Percentiles rank a stretch among this genome's conserved stretches.
phyloP scores from a whole-genome alignment of 2,329 filamentous ascomycete species.

The Colletotrichum nymphaeae region DNA sequence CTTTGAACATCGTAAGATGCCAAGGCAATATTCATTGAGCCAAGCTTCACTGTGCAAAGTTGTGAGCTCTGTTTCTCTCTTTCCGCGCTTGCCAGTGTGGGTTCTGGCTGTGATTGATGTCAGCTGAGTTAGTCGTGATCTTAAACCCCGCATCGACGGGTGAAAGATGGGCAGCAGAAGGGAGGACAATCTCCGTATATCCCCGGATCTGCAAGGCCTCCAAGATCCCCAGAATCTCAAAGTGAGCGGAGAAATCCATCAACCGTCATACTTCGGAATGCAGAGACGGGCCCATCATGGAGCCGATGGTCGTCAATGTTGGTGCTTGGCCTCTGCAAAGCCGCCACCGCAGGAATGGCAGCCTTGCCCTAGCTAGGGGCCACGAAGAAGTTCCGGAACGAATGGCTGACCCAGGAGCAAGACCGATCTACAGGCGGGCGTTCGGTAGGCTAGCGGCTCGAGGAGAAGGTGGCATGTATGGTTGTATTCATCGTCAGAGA shows the following conservation, averaged over 20 bases:
- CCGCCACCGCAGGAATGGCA: background rate
- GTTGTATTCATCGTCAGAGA: background rate
- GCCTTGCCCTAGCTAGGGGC: background rate
- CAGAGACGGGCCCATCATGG: background rate
- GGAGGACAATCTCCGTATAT: conserved; percentile 12
- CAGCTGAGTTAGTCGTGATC: background rate
- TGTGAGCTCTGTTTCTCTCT: background rate
- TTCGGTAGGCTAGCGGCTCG: background rate
- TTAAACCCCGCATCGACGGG: background rate
- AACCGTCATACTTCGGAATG: background rate
- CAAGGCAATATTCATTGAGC: conserved; percentile 11
- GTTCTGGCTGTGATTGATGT: background rate
- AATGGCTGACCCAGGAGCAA: conserved; percentile 4
- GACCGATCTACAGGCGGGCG: conserved; percentile 4
- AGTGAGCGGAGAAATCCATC: background rate
- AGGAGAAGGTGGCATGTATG: background rate
- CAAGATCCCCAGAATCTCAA: background rate
- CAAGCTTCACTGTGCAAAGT: background rate
- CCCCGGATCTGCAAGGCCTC: background rate
- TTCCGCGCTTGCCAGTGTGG: background rate
- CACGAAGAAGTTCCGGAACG: conserved; percentile 28
- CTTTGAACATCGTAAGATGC: conserved; percentile 30
- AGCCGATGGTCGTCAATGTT: background rate
- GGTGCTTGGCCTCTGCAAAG: background rate
- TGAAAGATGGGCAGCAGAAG: background rate